Base-by-base conservation (phyloP, 805 yeast genomes). In the Cyberlindnera mycetangii region DNA sequence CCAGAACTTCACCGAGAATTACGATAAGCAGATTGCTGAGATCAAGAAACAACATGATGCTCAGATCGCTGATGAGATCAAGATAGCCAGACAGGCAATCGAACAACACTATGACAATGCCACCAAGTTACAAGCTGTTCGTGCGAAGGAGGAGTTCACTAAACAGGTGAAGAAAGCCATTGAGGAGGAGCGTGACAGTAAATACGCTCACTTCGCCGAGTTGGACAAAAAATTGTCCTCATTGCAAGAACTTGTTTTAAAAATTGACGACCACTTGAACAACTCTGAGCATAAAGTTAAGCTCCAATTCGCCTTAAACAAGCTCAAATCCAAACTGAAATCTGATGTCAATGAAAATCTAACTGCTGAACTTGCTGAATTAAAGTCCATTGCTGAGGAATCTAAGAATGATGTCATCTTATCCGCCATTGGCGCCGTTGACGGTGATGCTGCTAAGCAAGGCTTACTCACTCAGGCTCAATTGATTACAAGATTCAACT, bases 181-280 rank as follows among this genome's bases (percentile, higher is more conserved):
- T 42, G 90, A 84, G 51, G 51, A 62, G 11, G 95, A 85, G 71
- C 82, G 98, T 67, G 73, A 82, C 51, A 88, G 89, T 21, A 82
- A 93, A 60, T 76, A 90, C 56, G 74, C 84, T 37, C 74, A 83
- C 56, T 72, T 93, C 57, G 74, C 75, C 27, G 77, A 79, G 45
- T 72, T 93, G 44, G 70, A 76, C 53, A 50, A 68, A 10, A 74
- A 80, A 55, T 69, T 85, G 41, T 70, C 65, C 20, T 72, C 75
- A 28, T 71, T 92, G 48, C 83, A 78, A 60, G 66, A 72, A 25
- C 69, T 85, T 47, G 83, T 70, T 18, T 53, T 64, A 25, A 56
- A 66, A 41, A 61, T 72, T 33, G 74, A 69, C 41, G 56, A 53
- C 31, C 66, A 66, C 28, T 51, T 75, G 33, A 63, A 54, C 45